phyloP scores from a whole-genome alignment of 345 rosid genomes.

The Eutrema yunnanense region DNA sequence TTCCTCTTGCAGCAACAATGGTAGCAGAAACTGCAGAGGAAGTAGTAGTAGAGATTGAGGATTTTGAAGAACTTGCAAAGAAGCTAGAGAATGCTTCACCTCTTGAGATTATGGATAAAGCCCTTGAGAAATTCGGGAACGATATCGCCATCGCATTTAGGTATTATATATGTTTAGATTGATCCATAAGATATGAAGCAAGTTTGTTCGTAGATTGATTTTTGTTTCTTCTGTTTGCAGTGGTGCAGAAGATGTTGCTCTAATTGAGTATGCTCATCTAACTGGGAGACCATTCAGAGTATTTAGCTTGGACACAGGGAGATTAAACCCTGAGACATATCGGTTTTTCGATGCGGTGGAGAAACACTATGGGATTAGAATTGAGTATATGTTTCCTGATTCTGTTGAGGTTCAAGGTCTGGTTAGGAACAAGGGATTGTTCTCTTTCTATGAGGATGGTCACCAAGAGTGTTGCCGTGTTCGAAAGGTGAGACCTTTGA shows the following conservation, averaged over 20 bases:
- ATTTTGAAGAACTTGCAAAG: constrained; percentile 52
- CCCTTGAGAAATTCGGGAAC: constrained; percentile 68
- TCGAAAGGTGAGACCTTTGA: constrained; percentile 86
- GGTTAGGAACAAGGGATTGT: constrained; percentile 85
- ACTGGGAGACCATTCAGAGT: constrained; percentile 87
- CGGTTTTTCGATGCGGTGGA: constrained; percentile 64
- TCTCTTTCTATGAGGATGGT: constrained; percentile 94
- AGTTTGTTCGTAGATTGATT: background rate
- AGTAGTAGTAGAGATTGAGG: constrained; percentile 35
- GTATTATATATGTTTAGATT: constrained; percentile 23
- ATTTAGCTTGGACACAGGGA: constrained; percentile 92
- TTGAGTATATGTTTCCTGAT: constrained; percentile 97
- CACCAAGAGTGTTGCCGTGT: constrained; percentile 98
- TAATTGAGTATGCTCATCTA: constrained; percentile 83
- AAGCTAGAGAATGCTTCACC: constrained; percentile 66
- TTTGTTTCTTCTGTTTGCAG: constrained; percentile 32
- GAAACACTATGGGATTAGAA: constrained; percentile 67
- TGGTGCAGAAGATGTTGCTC: constrained; percentile 95
- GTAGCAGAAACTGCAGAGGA: constrained; percentile 46
- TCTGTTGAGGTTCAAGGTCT: constrained; percentile 89
- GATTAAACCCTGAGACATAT: constrained; percentile 82
- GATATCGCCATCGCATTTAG: constrained; percentile 97
- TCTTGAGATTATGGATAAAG: constrained; percentile 79
- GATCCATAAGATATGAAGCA: background rate
- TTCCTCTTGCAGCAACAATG: constrained; percentile 18